These are phyloP conservation scores for Saxophila tyrrhenica DNA, from an alignment of 495 filamentous ascomycete genomes.

Conservation along the genomic window DNA sequence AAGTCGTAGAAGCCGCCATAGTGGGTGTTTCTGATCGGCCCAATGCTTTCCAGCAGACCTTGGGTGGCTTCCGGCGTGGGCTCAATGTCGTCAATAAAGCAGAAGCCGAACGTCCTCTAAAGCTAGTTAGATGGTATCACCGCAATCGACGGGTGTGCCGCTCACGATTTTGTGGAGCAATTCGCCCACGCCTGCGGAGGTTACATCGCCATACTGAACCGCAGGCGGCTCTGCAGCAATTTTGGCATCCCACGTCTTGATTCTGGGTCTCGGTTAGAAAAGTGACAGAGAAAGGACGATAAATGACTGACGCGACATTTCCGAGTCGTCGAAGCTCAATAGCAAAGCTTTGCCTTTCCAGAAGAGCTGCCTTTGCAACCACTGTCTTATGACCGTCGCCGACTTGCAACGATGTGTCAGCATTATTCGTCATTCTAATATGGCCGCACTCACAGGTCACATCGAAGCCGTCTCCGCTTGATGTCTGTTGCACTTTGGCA, in stretches of 20 bases:
- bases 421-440: not conserved
- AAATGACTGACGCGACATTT: not conserved
- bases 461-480: not conserved
- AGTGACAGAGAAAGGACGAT: not conserved
- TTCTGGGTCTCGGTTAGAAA: not conserved
- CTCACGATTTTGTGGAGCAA: conserved; percentile 52
- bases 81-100: conserved; percentile 57
- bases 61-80: conserved; percentile 56
- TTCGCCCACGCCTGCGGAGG: conserved; percentile 38
- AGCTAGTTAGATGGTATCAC: conserved; percentile 5
- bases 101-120: conserved; percentile 53
- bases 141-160: not conserved
- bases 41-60: conserved; percentile 61
- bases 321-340: not conserved
- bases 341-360: not conserved
- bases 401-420: conserved; percentile 28
- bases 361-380: not conserved
- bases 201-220: conserved; percentile 47
- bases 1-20: conserved; percentile 96
- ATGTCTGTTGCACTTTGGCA: not conserved
- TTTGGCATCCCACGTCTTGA: conserved; percentile 26
- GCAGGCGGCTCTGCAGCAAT: conserved; percentile 37
- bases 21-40: conserved; percentile 74
- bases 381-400: conserved; percentile 25
- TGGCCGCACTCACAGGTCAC: not conserved